These are phyloP conservation scores for Boletus huronensis DNA, from an alignment of 768 basidiomycete species.

Conservation along the genomic window DNA sequence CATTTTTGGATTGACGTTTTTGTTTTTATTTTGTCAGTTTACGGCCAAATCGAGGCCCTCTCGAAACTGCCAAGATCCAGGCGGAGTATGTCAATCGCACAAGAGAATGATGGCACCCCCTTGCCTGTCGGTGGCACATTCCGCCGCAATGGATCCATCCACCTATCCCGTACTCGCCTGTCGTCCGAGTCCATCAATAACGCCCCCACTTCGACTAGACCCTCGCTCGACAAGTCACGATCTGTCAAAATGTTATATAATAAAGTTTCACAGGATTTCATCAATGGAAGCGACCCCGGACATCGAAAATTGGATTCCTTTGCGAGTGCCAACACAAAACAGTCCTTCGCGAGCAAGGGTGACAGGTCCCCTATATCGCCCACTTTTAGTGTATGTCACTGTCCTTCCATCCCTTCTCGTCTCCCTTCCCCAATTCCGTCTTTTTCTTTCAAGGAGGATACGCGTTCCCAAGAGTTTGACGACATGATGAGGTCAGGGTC, in stretches of 20 bases:
- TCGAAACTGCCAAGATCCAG: constrained; percentile 55
- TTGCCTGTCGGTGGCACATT: constrained; percentile 33
- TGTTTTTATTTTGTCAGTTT: constrained; percentile 45
- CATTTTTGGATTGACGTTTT: constrained; percentile 16
- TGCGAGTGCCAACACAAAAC: constrained; percentile 48
- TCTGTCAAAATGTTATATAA: constrained; percentile 55
- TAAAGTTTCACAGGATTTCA: constrained; percentile 40
- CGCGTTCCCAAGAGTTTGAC: constrained; percentile 80
- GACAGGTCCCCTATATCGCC: constrained; percentile 35
- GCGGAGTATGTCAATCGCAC: constrained; percentile 68
- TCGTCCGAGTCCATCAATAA: constrained; percentile 40
- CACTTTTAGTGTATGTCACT: constrained; percentile 32
- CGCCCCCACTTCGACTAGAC: constrained; percentile 32
- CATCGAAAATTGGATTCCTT: constrained; percentile 56
- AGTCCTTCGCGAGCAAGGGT: constrained; percentile 30
- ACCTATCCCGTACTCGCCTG: constrained; percentile 28
- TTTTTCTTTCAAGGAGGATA: constrained; percentile 44
- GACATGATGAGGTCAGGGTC: constrained; percentile 84
- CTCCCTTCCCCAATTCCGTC: not conserved
- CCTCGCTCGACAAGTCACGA: constrained; percentile 64
- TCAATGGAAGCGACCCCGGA: constrained; percentile 41
- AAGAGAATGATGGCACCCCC: constrained; percentile 48
- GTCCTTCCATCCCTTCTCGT: not conserved
- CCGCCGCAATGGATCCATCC: constrained; percentile 25
- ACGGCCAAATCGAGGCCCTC: constrained; percentile 71